Evolutionary conservation across 371 early-diverging fungal genomes (phyloP).

Genomic region (Nematocida sp.): DNA sequence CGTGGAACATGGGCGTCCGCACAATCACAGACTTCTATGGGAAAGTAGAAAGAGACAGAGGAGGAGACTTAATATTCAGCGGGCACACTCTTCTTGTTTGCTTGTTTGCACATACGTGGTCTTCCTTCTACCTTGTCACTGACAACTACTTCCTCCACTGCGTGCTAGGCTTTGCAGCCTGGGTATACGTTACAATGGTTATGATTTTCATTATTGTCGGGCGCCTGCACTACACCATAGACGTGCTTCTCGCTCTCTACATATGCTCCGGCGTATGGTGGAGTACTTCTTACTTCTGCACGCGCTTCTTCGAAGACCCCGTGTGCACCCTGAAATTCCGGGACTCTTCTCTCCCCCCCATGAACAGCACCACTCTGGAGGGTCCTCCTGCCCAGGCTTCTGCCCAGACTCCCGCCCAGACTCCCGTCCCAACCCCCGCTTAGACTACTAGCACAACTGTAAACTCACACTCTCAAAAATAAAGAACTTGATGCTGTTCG

Average conservation of each 20-base stretch:
- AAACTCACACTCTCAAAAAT: slow-evolving; percentile 41
- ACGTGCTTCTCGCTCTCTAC: slow-evolving; percentile 46
- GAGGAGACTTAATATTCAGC: slow-evolving; percentile 47
- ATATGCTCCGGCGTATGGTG: slow-evolving; percentile 46
- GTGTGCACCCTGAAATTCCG: slow-evolving; percentile 19
- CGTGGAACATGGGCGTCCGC: slow-evolving; percentile 33
- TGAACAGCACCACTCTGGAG: background rate
- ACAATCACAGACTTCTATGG: slow-evolving; percentile 13
- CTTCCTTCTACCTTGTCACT: slow-evolving; percentile 38
- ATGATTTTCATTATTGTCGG: slow-evolving; percentile 38
- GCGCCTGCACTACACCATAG: slow-evolving; percentile 49
- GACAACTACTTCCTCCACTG: slow-evolving; percentile 29
- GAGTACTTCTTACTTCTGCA: slow-evolving; percentile 29
- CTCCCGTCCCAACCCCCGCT: too few relatives aligned
- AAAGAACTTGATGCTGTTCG: slow-evolving; percentile 44
- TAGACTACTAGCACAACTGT: too few relatives aligned
- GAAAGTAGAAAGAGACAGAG: slow-evolving; percentile 21
- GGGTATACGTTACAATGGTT: slow-evolving; percentile 2
- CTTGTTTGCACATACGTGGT: slow-evolving; percentile 42
- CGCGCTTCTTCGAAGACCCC: slow-evolving; percentile 35
- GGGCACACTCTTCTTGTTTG: slow-evolving; percentile 43
- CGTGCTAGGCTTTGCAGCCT: slow-evolving; percentile 10
- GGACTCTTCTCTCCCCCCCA: background rate
- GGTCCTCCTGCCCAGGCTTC: too few relatives aligned
- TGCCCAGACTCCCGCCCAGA: too few relatives aligned